phyloP scores from a whole-genome alignment of 768 basidiomycete species.

The Xerocomellus dryophilus region DNA sequence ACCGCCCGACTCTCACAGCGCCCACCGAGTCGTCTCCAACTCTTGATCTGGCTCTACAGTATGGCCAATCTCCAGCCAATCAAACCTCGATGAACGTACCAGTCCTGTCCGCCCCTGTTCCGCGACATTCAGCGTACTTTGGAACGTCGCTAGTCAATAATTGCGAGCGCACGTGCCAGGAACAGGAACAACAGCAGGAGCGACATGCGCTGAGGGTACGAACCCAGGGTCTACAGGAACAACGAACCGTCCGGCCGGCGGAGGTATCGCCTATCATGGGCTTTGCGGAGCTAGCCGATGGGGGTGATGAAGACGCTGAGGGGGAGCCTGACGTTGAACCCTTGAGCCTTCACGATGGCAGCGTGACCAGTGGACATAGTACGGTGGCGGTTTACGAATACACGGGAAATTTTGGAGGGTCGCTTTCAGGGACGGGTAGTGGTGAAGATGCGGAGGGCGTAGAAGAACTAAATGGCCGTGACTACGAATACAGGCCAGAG shows the following conservation, averaged over 20 bases:
- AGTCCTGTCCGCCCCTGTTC: conserved; percentile 31
- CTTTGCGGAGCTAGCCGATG: conserved; percentile 29
- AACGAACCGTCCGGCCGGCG: conserved; percentile 32
- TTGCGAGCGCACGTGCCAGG: conserved; percentile 38
- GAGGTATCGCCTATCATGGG: conserved; percentile 33
- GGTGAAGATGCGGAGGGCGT: conserved; percentile 28
- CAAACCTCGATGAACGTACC: conserved; percentile 23
- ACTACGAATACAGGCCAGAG: conserved; percentile 31
- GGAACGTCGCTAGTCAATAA: conserved; percentile 29
- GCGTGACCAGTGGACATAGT: conserved; percentile 25
- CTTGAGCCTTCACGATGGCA: conserved; percentile 24
- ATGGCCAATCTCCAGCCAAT: conserved; percentile 16
- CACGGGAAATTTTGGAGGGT: conserved; percentile 18
- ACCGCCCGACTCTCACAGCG: conserved; percentile 13
- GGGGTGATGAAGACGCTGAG: conserved; percentile 37
- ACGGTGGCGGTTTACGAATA: conserved; percentile 28
- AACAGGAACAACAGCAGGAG: conserved; percentile 37
- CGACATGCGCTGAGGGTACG: conserved; percentile 29
- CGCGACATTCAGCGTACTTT: conserved; percentile 33
- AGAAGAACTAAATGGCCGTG: conserved; percentile 23
- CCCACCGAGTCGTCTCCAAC: conserved; percentile 19
- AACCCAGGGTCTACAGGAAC: conserved; percentile 33
- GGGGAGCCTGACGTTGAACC: conserved; percentile 32
- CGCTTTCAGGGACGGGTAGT: conserved; percentile 21
- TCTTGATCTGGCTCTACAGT: conserved; percentile 28